A percentile compares a stretch with the other conserved stretches of the same genome.
Conservation (phyloP, 495 filamentous ascomycete genomes). For the Choiromyces venosus region DNA sequence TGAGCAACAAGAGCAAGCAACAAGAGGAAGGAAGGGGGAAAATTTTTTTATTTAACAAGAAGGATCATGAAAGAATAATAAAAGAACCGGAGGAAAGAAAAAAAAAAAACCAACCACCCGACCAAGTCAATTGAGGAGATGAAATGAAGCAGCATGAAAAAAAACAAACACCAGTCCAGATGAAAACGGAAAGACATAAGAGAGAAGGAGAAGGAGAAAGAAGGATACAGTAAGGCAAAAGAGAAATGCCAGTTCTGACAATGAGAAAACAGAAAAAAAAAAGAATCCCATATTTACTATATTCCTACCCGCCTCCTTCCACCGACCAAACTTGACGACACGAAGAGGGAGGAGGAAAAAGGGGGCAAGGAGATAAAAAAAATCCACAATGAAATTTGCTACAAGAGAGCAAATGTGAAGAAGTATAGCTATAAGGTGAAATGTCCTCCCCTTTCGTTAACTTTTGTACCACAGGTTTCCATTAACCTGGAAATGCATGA, state of each 20-base stretch:
- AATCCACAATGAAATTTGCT: not conserved
- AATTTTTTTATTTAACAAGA: conserved; percentile 2
- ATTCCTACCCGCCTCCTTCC: not conserved
- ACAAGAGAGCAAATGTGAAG: not conserved
- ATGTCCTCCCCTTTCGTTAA: not conserved
- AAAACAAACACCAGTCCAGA: not conserved
- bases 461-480: conserved; percentile 1
- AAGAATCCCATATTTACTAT: not conserved
- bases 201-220: conserved; percentile 9
- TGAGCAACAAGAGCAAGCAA: not conserved
- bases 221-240: conserved; percentile 25
- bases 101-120: conserved; percentile 26
- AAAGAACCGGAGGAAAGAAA: conserved; percentile 7
- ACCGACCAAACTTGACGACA: not conserved
- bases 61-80: not conserved
- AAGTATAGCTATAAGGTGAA: not conserved
- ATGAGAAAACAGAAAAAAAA: not conserved
- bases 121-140: conserved; percentile 18
- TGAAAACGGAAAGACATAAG: conserved; percentile 28
- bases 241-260: not conserved
- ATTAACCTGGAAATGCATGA: conserved; percentile 1
- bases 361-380: not conserved
- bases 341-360: not conserved
- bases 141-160: too few relatives aligned
- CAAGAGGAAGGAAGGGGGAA: too few relatives aligned